These are phyloP conservation scores for Begonia fuchsioides DNA, from an alignment of 306 rosid species.

Conservation along the genomic window DNA sequence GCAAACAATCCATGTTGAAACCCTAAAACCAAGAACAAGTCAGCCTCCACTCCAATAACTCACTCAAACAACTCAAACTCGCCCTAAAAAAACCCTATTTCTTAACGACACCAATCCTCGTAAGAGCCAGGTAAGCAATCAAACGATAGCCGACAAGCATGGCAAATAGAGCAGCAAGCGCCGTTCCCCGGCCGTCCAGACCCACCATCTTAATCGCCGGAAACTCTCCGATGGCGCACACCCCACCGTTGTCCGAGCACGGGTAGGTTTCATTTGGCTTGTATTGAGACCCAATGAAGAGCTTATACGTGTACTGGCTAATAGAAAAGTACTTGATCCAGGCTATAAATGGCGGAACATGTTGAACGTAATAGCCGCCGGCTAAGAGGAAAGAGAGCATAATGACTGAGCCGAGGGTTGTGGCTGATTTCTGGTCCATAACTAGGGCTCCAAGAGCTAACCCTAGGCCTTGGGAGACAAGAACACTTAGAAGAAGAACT, in stretches of 20 bases:
- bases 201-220: conserved; percentile 38
- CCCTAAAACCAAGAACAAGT: no score
- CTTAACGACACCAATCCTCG: conserved; percentile 50
- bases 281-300: conserved; percentile 47
- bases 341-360: conserved; percentile 38
- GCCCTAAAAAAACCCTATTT: conserved; percentile 3
- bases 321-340: conserved; percentile 50
- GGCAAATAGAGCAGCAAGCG: conserved; percentile 22
- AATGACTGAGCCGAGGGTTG: conserved; percentile 45
- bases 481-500: conserved; percentile 24
- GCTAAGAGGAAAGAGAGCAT: conserved; percentile 41
- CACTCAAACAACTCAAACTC: no score
- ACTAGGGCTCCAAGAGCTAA: conserved; percentile 55
- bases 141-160: conserved; percentile 54
- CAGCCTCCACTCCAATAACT: no score
- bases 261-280: conserved; percentile 23
- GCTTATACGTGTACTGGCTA: conserved; percentile 30
- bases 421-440: conserved; percentile 37
- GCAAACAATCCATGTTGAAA: no score
- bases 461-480: conserved; percentile 57
- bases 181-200: conserved; percentile 11
- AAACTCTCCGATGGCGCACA: conserved; percentile 22
- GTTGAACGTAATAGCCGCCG: conserved; percentile 47
- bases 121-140: conserved; percentile 46
- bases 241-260: conserved; percentile 12